These are phyloP conservation scores for Capsicum rhomboideum DNA, from an alignment of 257 asterid genomes.

Conservation along the genomic window DNA sequence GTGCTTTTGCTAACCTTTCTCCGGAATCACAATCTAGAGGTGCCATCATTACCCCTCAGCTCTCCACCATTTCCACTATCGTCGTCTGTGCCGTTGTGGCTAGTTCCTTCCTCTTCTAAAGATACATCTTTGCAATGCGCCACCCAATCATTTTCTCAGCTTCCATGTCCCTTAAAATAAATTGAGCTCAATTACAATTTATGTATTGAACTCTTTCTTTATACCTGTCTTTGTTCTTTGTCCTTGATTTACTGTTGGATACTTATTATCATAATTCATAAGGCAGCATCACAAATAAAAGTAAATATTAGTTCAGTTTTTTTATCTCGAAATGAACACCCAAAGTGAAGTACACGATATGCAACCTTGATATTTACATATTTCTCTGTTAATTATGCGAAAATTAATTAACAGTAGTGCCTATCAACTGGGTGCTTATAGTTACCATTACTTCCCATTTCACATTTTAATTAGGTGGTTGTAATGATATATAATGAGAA, in stretches of 20 bases:
- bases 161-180: not conserved
- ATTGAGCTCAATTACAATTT: not conserved
- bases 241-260: not conserved
- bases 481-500: not conserved
- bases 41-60: not conserved
- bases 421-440: not conserved
- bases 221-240: not conserved
- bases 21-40: not conserved
- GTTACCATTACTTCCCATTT: not conserved
- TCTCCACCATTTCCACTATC: not conserved
- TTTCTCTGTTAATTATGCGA: not conserved
- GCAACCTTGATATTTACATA: not conserved
- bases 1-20: not conserved
- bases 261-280: too few species aligned
- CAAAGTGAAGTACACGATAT: not conserved
- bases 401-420: not conserved
- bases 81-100: not conserved
- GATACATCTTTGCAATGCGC: not conserved
- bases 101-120: not conserved
- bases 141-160: not conserved
- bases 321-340: not conserved
- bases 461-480: not conserved
- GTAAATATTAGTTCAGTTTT: not conserved
- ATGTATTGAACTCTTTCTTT: not conserved
- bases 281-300: not conserved